Percentiles rank a stretch among this genome's conserved stretches.
Evolutionary conservation across 2,329 filamentous ascomycete species (phyloP).

Genomic region (Trichoderma sp.): DNA sequence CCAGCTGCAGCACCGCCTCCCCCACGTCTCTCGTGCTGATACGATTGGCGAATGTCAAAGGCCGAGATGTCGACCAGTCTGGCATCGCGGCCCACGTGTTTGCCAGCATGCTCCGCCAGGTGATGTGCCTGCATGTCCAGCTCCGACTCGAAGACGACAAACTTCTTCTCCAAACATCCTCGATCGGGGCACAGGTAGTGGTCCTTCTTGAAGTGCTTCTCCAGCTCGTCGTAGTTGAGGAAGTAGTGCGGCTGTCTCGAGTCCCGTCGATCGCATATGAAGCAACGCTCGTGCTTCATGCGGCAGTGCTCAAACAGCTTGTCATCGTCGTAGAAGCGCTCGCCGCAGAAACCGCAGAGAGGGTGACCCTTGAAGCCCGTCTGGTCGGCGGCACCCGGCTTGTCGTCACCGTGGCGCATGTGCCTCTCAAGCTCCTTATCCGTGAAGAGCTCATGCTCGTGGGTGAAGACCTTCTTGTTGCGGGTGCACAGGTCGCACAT

Average conservation of each 20-base stretch:
- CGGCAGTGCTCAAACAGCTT: constrained; percentile 93
- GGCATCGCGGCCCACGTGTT: constrained; percentile 80
- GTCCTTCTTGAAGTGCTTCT: constrained; percentile 82
- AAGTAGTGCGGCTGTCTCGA: constrained; percentile 84
- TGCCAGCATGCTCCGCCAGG: constrained; percentile 81
- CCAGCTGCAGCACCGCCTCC: constrained; percentile 40
- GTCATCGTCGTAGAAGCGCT: constrained; percentile 93
- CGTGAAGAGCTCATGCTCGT: constrained; percentile 93
- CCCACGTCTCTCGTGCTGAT: constrained; percentile 60
- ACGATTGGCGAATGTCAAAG: constrained; percentile 78
- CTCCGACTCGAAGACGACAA: constrained; percentile 93
- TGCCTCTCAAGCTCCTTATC: constrained; percentile 79
- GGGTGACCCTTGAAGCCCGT: constrained; percentile 96
- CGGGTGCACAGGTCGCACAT: constrained; percentile 90
- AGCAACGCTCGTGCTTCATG: constrained; percentile 91
- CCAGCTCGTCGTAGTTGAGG: constrained; percentile 81
- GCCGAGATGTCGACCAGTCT: constrained; percentile 82
- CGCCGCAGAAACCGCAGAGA: constrained; percentile 87
- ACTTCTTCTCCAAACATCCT: constrained; percentile 95
- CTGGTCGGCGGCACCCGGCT: constrained; percentile 85
- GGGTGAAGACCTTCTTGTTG: constrained; percentile 97
- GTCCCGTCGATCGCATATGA: constrained; percentile 79
- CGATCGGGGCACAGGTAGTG: constrained; percentile 83
- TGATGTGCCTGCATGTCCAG: constrained; percentile 95
- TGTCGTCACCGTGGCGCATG: constrained; percentile 88